A percentile compares a stretch with the other conserved stretches of the same genome.
Conservation (phyloP, 2,329 filamentous ascomycete species). For the Paecilomyces dactylethromorphus region DNA sequence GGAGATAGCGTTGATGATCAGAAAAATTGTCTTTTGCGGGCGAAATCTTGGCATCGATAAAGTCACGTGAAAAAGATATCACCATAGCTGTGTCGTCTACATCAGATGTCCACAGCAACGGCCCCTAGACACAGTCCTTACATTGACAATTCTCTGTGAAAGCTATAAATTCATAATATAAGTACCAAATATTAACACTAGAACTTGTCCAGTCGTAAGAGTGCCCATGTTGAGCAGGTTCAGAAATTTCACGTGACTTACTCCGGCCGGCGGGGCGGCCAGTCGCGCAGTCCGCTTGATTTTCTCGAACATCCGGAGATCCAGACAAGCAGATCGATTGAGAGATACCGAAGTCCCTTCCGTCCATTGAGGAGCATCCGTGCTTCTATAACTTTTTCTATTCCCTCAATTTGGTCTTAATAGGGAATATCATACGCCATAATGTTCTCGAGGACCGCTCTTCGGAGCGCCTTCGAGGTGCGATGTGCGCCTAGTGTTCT, state of each 20-base stretch:
- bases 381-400: conserved; percentile 6
- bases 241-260: conserved; percentile 18
- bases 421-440: conserved; percentile 5
- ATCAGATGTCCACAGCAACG: neutral
- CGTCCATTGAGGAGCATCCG: conserved; percentile 5
- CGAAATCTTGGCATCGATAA: conserved; percentile 1
- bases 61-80: conserved; percentile 1
- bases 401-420: conserved; percentile 6
- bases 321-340: conserved; percentile 5
- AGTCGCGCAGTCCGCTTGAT: conserved; percentile 21
- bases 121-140: neutral
- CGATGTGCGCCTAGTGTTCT: conserved; percentile 11
- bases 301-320: conserved; percentile 21
- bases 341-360: neutral
- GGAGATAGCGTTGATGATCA: neutral
- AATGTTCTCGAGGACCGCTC: conserved; percentile 33
- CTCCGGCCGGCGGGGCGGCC: conserved; percentile 20
- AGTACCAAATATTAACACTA: too few relatives aligned
- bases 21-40: conserved; percentile 5
- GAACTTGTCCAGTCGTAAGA: neutral
- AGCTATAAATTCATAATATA: neutral
- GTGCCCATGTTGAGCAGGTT: neutral
- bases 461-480: conserved; percentile 21
- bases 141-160: neutral
- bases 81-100: neutral